Percentiles rank a stretch among this genome's conserved stretches.
phyloP scores from a whole-genome alignment of 345 rosid species.

The Acer yangbiense region DNA sequence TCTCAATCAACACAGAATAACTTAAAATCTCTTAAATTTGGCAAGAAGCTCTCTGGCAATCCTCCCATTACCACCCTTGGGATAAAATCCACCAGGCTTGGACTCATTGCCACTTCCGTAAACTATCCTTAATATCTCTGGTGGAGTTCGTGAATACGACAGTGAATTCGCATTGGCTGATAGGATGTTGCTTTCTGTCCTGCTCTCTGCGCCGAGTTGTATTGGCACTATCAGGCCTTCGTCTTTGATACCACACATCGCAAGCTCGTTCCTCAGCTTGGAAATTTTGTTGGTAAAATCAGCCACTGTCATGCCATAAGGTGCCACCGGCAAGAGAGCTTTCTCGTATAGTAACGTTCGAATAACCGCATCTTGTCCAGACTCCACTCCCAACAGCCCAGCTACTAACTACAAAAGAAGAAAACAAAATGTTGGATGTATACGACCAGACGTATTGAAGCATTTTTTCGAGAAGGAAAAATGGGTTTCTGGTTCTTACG shows the following conservation, averaged over 20 bases:
- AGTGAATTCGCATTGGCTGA: constrained; percentile 36
- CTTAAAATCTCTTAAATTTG: neutral
- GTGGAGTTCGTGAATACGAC: constrained; percentile 38
- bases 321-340: constrained; percentile 30
- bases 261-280: constrained; percentile 39
- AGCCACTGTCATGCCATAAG: constrained; percentile 42
- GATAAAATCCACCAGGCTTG: constrained; percentile 41
- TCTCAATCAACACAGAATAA: no score
- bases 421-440: neutral
- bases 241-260: constrained; percentile 48
- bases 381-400: constrained; percentile 58
- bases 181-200: constrained; percentile 36
- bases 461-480: no score
- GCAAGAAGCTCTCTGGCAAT: constrained; percentile 33
- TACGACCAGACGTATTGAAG: no score
- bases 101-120: constrained; percentile 36
- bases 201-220: constrained; percentile 42
- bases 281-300: constrained; percentile 39
- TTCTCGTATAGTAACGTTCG: constrained; percentile 51
- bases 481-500: constrained; percentile 33
- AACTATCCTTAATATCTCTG: constrained; percentile 39
- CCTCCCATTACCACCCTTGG: constrained; percentile 45
- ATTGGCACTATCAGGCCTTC: constrained; percentile 50
- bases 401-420: constrained; percentile 46
- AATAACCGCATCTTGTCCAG: constrained; percentile 73